A percentile compares a stretch with the other conserved stretches of the same genome.
Evolutionary conservation across 1,284 basidiomycete species (phyloP).

Genomic region (Cerrena zonata): DNA sequence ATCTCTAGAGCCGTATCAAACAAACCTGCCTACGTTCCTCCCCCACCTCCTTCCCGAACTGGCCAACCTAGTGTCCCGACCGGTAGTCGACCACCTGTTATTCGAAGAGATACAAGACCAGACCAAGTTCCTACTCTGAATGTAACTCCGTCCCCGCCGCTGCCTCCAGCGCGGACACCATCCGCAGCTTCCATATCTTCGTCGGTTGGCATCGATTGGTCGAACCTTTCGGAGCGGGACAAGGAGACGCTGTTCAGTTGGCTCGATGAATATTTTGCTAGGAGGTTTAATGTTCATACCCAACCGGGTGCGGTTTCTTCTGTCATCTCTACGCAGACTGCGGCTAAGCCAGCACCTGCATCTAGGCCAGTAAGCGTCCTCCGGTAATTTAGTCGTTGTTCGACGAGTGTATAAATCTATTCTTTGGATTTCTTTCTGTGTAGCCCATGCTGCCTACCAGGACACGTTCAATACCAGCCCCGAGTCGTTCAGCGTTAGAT

Average conservation of each 20-base stretch:
- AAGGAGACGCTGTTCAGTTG: constrained; percentile 68
- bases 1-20: constrained; percentile 16
- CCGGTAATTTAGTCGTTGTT: background rate
- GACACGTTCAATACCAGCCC: constrained; percentile 12
- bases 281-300: constrained; percentile 25
- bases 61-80: background rate
- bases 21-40: constrained; percentile 8
- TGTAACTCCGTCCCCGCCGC: constrained; percentile 8
- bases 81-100: constrained; percentile 13
- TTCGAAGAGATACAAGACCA: constrained; percentile 20
- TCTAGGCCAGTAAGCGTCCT: background rate
- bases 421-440: background rate
- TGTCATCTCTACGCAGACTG: background rate
- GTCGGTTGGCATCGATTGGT: constrained; percentile 53
- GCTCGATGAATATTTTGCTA: constrained; percentile 73
- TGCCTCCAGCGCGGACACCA: constrained; percentile 2
- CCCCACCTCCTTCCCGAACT: constrained; percentile 13
- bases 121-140: constrained; percentile 12
- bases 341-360: background rate
- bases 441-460: constrained; percentile 13
- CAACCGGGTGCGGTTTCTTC: background rate
- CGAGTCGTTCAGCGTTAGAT: background rate
- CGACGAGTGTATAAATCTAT: background rate
- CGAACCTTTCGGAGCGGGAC: constrained; percentile 57
- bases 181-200: background rate